Evolutionary conservation across 768 basidiomycete species (phyloP), one percentile per base, ranked within the genome.

Genomic region (Nevesoporus exiguus): DNA sequence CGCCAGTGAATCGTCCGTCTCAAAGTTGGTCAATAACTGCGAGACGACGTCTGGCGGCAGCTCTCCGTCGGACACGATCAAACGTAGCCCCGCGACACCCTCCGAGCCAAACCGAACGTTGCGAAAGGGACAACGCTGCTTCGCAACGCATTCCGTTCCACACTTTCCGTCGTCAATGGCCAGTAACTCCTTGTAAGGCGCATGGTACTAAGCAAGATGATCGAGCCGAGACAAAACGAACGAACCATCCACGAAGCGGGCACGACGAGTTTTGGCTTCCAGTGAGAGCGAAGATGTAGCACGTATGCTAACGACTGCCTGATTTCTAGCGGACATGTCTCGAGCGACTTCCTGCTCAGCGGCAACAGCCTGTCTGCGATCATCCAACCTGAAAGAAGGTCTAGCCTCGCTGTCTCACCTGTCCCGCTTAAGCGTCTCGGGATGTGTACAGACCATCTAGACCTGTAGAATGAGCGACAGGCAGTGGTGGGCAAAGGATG

Each of bases 241-340:
- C 66, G 1, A n/a, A 67, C 66, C 67, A 51, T 64, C 66, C 66
- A 69, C 46, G 49, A 55, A 7, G 58, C 41, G 31, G 67, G 65
- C 0, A 65, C 58, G 54, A 58, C 4, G 34, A 66, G 58, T n/a
- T 60, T 43, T 5, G 62, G 60, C 39, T 30, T 56, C 66, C 66
- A 68, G 39, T 25, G 31, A 21, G 65, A 56, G 27, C 65, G 61
- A 22, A 68, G 67, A 49, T 55, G 58, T 37, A 45, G 49, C 30
- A 61, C 45, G 57, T 69, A 69, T 19, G 59, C 49, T 29, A 69
- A 30, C 14, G 47, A 25, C 37, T 55, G 60, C 30, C 56, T 48
- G 56, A 62, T 56, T 43, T 61, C 62, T 41, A 46, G 54, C 10
- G 53, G 54, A 45, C 55, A 57, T 31, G 52, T 52, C 51, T 59